Evolutionary conservation across 2,329 filamentous ascomycete species (phyloP).

Genomic region (Fusarium scirpi): DNA sequence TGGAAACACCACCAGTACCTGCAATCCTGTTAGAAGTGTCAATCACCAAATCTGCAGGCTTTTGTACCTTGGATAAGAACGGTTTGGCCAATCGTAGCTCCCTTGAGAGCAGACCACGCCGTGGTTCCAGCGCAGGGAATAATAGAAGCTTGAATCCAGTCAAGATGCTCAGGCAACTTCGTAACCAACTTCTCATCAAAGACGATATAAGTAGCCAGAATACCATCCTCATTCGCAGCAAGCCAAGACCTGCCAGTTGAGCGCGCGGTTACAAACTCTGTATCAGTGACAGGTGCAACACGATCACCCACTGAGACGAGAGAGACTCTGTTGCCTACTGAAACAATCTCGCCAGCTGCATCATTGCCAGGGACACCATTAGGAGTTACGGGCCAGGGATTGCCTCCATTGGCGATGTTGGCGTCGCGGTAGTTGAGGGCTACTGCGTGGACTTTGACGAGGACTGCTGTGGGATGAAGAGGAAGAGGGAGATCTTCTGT

Average conservation of each 20-base stretch:
- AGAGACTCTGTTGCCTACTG: conserved; percentile 52
- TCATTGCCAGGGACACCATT: conserved; percentile 54
- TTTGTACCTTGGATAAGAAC: conserved; percentile 58
- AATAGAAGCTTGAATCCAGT: conserved; percentile 52
- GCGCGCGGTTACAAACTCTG: conserved; percentile 55
- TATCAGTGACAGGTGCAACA: conserved; percentile 55
- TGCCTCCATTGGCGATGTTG: conserved; percentile 54
- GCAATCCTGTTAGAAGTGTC: neutral
- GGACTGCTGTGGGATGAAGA: conserved; percentile 48
- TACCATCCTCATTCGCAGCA: conserved; percentile 58
- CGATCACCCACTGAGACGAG: conserved; percentile 52
- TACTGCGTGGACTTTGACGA: conserved; percentile 51
- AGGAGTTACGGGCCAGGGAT: conserved; percentile 56
- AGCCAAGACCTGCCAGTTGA: conserved; percentile 56
- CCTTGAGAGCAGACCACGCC: conserved; percentile 59
- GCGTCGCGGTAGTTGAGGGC: conserved; percentile 53
- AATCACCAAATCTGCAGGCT: fast-evolving
- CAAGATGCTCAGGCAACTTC: conserved; percentile 53
- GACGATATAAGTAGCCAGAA: conserved; percentile 56
- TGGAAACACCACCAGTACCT: conserved; percentile 57
- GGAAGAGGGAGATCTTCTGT: conserved; percentile 49
- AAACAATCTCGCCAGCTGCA: conserved; percentile 56
- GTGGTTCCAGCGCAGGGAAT: conserved; percentile 60
- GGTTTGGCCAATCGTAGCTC: conserved; percentile 52
- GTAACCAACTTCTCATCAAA: conserved; percentile 54